A percentile compares a stretch with the other conserved stretches of the same genome.
These are phyloP conservation scores for Helianthus annuus DNA, from an alignment of 129 eudicot genomes.

Conservation along the genomic window HanXRQr2.0-SUNRISE NC_035441.2:154445191-154445690, in stretches of 20 bases:
- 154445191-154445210: neutral
- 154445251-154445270: conserved; percentile 61
- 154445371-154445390: conserved; percentile 50
- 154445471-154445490: too few species aligned
- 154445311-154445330: conserved; percentile 34
- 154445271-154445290: conserved; percentile 37
- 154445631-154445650: too few species aligned
- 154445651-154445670: too few species aligned
- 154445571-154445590: too few species aligned
- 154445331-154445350: neutral
- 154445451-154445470: too few species aligned
- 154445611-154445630: too few species aligned
- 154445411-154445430: conserved; percentile 82
- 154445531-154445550: too few species aligned
- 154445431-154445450: conserved; percentile 85
- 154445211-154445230: neutral
- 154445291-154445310: conserved; percentile 29
- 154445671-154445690: too few species aligned
- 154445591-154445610: too few species aligned
- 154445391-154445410: conserved; percentile 62
- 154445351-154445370: conserved; percentile 30
- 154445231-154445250: conserved; percentile 50
- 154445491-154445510: too few species aligned
- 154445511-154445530: too few species aligned
- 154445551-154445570: too few species aligned